Conservation (phyloP, 176 grass and related monocot species). For the Zizania latifolia region DNA sequence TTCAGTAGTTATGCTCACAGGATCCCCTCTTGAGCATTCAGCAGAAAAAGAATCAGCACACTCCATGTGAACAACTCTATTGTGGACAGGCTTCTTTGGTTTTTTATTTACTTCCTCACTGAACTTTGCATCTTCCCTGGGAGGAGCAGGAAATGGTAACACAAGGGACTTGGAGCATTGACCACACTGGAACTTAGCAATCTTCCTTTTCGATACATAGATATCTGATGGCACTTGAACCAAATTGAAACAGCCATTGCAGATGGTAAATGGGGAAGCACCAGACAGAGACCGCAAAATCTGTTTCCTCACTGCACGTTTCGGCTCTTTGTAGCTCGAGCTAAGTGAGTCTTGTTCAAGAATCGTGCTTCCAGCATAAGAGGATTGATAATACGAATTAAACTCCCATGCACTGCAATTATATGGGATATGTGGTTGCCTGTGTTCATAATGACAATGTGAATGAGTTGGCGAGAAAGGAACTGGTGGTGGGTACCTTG, state of each 20-base stretch:
- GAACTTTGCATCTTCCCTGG: not conserved
- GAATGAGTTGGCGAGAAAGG: conserved; percentile 38
- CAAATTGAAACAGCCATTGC: conserved; percentile 63
- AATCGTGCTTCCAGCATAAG: conserved; percentile 42
- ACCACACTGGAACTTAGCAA: conserved; percentile 63
- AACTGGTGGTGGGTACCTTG: conserved; percentile 24
- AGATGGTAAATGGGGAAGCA: conserved; percentile 70
- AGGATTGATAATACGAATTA: conserved; percentile 50
- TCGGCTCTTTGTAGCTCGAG: conserved; percentile 43
- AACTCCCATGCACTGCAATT: conserved; percentile 27
- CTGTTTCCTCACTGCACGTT: conserved; percentile 42
- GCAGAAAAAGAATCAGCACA: conserved; percentile 26
- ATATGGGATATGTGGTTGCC: not conserved
- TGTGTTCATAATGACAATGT: conserved; percentile 31
- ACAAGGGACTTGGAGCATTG: conserved; percentile 61
- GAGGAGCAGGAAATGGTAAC: conserved; percentile 49
- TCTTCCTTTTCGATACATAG: conserved; percentile 53
- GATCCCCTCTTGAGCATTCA: conserved; percentile 9
- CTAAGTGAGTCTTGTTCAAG: conserved; percentile 43
- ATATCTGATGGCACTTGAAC: conserved; percentile 79
- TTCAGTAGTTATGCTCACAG: conserved; percentile 31
- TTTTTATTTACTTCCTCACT: conserved; percentile 8
- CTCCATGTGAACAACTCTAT: not conserved
- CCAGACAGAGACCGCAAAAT: conserved; percentile 69
- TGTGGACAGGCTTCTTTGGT: not conserved